These are phyloP conservation scores for Botrytis hyacinthi DNA, from an alignment of 2,329 filamentous ascomycete species.

Conservation along the genomic window DNA sequence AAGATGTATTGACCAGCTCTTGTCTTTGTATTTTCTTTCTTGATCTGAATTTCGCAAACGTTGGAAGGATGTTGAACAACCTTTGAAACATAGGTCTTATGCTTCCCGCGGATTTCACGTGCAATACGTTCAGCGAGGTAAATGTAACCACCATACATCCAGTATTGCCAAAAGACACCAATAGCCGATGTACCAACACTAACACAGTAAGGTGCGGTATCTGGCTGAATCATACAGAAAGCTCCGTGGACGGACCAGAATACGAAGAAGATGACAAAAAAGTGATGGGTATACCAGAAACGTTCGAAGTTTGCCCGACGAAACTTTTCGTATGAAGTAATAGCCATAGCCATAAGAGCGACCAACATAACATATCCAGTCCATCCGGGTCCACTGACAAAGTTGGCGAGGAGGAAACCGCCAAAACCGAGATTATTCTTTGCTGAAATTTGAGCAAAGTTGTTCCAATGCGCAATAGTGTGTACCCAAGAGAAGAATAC, in stretches of 20 bases:
- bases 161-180: slow-evolving; percentile 87
- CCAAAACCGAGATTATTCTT: slow-evolving; percentile 75
- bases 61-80: slow-evolving; percentile 87
- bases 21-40: slow-evolving; percentile 83
- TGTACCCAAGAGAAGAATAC: slow-evolving; percentile 87
- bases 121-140: slow-evolving; percentile 79
- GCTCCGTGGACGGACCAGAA: slow-evolving; percentile 90
- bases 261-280: slow-evolving; percentile 84
- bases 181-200: slow-evolving; percentile 63
- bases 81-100: slow-evolving; percentile 85
- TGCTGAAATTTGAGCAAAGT: slow-evolving; percentile 73
- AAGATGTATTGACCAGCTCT: slow-evolving; percentile 85
- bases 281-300: slow-evolving; percentile 88
- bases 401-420: slow-evolving; percentile 74
- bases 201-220: slow-evolving; percentile 74
- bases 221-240: slow-evolving; percentile 87
- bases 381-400: slow-evolving; percentile 79
- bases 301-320: slow-evolving; percentile 81
- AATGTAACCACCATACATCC: slow-evolving; percentile 78
- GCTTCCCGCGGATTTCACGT: slow-evolving; percentile 73
- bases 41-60: slow-evolving; percentile 88
- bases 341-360: slow-evolving; percentile 73
- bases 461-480: slow-evolving; percentile 84
- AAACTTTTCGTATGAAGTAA: slow-evolving; percentile 74
- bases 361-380: slow-evolving; percentile 82